Evolutionary conservation across 106 monocot species (phyloP), one percentile per base, ranked within the genome.

Genomic region (Dioscorea zingiberensis): DNA sequence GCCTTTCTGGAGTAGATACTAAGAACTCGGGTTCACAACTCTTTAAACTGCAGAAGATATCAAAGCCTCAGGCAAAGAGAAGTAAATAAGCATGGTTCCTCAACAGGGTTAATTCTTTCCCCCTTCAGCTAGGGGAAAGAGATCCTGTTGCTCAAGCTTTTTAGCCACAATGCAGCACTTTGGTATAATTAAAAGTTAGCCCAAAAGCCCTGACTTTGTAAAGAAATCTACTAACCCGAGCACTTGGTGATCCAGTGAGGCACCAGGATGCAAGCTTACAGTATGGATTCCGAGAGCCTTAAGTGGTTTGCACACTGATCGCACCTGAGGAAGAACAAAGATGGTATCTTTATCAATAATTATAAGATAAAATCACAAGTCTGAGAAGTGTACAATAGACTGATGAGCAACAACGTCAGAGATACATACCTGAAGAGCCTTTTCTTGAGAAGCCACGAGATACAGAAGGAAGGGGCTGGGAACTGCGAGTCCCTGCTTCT

Each of bases 21-120:
- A 98, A 59, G 51, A 98, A 98, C 68, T 93, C 97, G 13, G 92
- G 92, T 48, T 93, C 97, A 70, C 89, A 89, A 60, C 72, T 86
- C 75, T 84, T 98, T 53, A 98, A 68, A 51, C 92, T 98, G 82
- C 11, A 54, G 21, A 59, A 60, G 66, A 13, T 18, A 38, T 38
- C 38, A 38, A 38, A 38, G 38, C 38, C 6, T 38, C 38, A 6
- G 38, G 0, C 0, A 38, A 38, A 6, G 10, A 1, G 10, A 38
- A 38, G 38, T 10, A 38, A 38, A 38, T 38, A n/a, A n/a, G n/a
- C n/a, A n/a, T n/a, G n/a, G n/a, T n/a, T n/a, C n/a, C n/a, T n/a
- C 4, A 38, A 38, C 38, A 38, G 1, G 38, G 38, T 38, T 38
- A 38, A 38, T 1, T 38, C 10, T 30, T 30, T 38, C 10, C 10